Percentiles rank a stretch among this genome's conserved stretches.
Evolutionary conservation across 2,329 filamentous ascomycete species (phyloP).

Genomic region (Fusarium heterosporum): DNA sequence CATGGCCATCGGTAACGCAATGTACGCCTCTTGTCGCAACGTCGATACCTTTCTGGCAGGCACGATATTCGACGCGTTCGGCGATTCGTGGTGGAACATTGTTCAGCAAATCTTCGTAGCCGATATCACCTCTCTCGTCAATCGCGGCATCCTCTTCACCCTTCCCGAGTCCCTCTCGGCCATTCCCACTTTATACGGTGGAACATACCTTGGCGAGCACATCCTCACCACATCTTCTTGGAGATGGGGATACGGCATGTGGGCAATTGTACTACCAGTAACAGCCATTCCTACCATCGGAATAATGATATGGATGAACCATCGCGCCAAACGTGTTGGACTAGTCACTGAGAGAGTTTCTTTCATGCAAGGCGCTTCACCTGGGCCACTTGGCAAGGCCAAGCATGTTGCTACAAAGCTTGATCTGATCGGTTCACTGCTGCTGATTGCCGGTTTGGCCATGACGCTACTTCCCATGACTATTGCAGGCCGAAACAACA

Average conservation of each 20-base stretch:
- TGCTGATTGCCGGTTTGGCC: slow-evolving; percentile 28
- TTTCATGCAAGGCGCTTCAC: slow-evolving; percentile 4
- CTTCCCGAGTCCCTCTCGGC: slow-evolving; percentile 34
- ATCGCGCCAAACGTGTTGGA: slow-evolving; percentile 13
- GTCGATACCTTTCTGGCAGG: slow-evolving; percentile 37
- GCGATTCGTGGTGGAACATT: slow-evolving; percentile 38
- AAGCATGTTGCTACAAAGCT: slow-evolving; percentile 21
- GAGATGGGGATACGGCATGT: slow-evolving; percentile 39
- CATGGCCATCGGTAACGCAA: slow-evolving; percentile 29
- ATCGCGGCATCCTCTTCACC: slow-evolving; percentile 33
- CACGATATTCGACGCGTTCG: slow-evolving; percentile 33
- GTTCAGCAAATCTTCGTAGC: slow-evolving; percentile 39
- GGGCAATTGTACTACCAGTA: slow-evolving; percentile 16
- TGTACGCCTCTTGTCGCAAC: slow-evolving; percentile 32
- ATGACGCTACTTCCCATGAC: slow-evolving; percentile 37
- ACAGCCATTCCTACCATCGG: slow-evolving; percentile 31
- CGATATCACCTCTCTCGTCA: slow-evolving; percentile 32
- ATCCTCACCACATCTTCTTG: slow-evolving; percentile 22
- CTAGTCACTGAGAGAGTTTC: slow-evolving; percentile 11
- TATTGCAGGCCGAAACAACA: slow-evolving; percentile 32
- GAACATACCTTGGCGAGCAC: slow-evolving; percentile 37
- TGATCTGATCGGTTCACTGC: slow-evolving; percentile 27
- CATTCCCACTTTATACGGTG: slow-evolving; percentile 32
- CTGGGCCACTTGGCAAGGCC: neutral
- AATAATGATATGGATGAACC: slow-evolving; percentile 37